A percentile compares a stretch with the other conserved stretches of the same genome.
Conservation (phyloP, 352 stramenopile species). For the Phytophthora aleatoria region DNA sequence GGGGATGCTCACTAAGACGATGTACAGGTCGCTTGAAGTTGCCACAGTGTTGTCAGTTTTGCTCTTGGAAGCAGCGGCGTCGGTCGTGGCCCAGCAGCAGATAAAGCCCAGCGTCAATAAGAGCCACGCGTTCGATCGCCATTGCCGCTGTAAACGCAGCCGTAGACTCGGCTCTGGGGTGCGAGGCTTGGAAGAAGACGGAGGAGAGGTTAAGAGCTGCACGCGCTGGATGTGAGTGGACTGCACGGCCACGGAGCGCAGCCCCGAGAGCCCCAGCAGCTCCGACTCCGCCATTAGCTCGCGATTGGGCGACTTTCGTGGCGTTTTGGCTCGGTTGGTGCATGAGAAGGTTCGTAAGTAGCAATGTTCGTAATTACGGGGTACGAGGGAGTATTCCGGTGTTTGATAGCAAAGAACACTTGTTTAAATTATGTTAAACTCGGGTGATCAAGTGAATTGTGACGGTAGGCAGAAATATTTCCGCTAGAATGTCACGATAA, state of each 20-base stretch:
- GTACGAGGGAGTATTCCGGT: slow-evolving; percentile 3
- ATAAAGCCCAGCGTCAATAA: slow-evolving; percentile 34
- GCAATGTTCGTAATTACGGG: not conserved
- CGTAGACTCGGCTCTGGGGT: slow-evolving; percentile 11
- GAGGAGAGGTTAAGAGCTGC: slow-evolving; percentile 21
- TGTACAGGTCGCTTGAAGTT: slow-evolving; percentile 53
- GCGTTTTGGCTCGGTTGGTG: slow-evolving; percentile 10
- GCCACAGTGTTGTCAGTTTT: slow-evolving; percentile 7
- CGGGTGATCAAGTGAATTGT: not conserved
- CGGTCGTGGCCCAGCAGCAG: slow-evolving; percentile 20
- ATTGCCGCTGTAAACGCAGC: slow-evolving; percentile 31
- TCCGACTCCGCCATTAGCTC: slow-evolving; percentile 26
- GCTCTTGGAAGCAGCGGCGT: slow-evolving; percentile 10
- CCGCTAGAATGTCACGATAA: slow-evolving; percentile 18
- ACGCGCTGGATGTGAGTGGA: slow-evolving; percentile 53
- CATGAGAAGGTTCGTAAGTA: not conserved
- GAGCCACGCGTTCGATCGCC: slow-evolving; percentile 43
- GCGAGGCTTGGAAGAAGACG: slow-evolving; percentile 2
- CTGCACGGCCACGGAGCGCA: slow-evolving; percentile 61
- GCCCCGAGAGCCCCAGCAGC: slow-evolving; percentile 26
- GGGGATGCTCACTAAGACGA: slow-evolving; percentile 86
- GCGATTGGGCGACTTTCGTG: slow-evolving; percentile 24
- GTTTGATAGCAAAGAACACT: not conserved
- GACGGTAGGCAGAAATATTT: not conserved
- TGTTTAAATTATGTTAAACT: not conserved